These are phyloP conservation scores for Crepidotus variabilis DNA, from an alignment of 768 basidiomycete species.

Conservation along the genomic window DNA sequence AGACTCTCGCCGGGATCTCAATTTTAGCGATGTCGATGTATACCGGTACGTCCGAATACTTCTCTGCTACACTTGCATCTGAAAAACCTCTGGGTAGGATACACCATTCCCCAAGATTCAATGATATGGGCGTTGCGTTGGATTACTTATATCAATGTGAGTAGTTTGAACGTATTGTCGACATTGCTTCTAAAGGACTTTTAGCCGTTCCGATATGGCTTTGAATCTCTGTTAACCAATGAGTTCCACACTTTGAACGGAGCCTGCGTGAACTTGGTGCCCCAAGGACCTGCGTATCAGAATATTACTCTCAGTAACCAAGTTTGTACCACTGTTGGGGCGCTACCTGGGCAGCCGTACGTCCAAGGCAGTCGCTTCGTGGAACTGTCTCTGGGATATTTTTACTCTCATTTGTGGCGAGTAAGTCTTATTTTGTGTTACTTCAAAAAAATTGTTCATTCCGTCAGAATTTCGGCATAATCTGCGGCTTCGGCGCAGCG, in stretches of 20 bases:
- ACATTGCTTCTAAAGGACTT: not conserved
- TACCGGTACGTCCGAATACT: constrained; percentile 11
- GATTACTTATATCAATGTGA: constrained; percentile 59
- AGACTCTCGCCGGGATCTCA: constrained; percentile 46
- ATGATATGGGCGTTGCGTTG: constrained; percentile 67
- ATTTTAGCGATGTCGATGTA: constrained; percentile 22
- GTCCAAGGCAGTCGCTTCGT: constrained; percentile 58
- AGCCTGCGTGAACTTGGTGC: constrained; percentile 52
- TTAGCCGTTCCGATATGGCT: constrained; percentile 45
- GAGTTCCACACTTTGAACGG: constrained; percentile 74
- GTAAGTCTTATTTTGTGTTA: constrained; percentile 21
- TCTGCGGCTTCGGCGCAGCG: constrained; percentile 57
- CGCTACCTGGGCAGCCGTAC: constrained; percentile 47
- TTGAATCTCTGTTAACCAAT: constrained; percentile 73
- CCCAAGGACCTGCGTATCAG: constrained; percentile 58
- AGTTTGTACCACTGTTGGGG: constrained; percentile 69
- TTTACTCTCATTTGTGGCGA: constrained; percentile 35
- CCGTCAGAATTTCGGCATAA: constrained; percentile 59
- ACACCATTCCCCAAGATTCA: constrained; percentile 46
- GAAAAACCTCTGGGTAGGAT: constrained; percentile 9
- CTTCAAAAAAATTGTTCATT: not conserved
- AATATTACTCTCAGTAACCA: constrained; percentile 56
- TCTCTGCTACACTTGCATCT: not conserved
- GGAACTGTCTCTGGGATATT: constrained; percentile 45
- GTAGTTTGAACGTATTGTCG: constrained; percentile 12